Percentiles rank a stretch among this genome's conserved stretches.
phyloP scores from a whole-genome alignment of 2,329 filamentous ascomycete genomes.

The Beauveria rudraprayagi region DNA sequence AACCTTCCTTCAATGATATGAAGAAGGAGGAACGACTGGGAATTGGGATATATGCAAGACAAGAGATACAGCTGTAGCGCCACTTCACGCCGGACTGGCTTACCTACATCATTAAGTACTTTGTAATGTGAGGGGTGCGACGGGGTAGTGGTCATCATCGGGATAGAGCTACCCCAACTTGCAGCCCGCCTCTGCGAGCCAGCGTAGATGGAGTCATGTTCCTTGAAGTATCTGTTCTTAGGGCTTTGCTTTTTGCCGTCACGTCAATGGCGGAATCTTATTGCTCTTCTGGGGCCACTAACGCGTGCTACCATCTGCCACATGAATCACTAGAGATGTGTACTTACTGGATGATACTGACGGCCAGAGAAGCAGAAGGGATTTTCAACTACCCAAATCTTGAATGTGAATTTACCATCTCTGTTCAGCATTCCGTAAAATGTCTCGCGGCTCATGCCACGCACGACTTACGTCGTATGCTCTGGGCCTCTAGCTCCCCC shows the following conservation, averaged over 20 bases:
- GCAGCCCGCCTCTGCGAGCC: not conserved
- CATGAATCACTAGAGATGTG: too few relatives aligned
- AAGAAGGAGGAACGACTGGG: not conserved
- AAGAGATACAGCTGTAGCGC: too few relatives aligned
- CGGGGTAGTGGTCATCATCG: not conserved
- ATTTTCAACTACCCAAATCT: too few relatives aligned
- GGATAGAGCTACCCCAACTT: constrained; percentile 4
- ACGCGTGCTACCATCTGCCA: too few relatives aligned
- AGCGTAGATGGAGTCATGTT: not conserved
- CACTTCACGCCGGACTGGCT: not conserved
- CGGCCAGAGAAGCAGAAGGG: too few relatives aligned
- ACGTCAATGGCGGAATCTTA: not conserved
- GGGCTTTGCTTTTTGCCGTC: not conserved
- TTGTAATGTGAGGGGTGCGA: constrained; percentile 1
- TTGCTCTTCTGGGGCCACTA: too few relatives aligned
- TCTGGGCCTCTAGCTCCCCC: not conserved
- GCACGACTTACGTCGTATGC: not conserved
- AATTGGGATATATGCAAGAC: too few relatives aligned
- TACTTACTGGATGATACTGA: too few relatives aligned
- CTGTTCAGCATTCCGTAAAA: not conserved
- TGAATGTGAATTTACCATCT: too few relatives aligned
- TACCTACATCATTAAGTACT: not conserved
- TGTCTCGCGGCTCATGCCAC: not conserved
- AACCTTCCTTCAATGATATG: not conserved
- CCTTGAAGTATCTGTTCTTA: not conserved